phyloP scores from a whole-genome alignment of 2,329 filamentous ascomycete species.

The Ophiocordyceps camponoti-floridani region DNA sequence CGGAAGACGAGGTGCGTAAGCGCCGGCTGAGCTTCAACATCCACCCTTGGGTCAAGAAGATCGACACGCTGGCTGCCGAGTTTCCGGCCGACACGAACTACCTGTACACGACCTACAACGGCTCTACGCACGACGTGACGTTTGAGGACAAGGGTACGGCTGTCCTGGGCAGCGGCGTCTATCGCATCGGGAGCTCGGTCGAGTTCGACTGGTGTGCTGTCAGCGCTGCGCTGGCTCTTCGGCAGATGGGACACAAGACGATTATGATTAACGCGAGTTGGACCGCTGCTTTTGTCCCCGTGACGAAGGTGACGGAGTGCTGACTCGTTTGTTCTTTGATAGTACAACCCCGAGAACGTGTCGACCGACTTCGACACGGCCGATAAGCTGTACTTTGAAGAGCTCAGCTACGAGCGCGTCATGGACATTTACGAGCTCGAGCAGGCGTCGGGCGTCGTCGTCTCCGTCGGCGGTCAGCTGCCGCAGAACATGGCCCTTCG shows the following conservation, averaged over 20 bases:
- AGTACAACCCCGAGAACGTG: conserved; percentile 76
- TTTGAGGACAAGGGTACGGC: conserved; percentile 89
- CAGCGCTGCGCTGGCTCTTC: conserved; percentile 75
- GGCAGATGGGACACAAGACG: conserved; percentile 73
- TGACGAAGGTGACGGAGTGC: no score
- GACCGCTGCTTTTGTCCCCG: no score
- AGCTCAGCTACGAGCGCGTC: conserved; percentile 77
- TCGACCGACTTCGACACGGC: conserved; percentile 88
- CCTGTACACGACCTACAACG: conserved; percentile 91
- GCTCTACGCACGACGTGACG: conserved; percentile 60
- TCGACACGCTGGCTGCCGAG: conserved; percentile 94
- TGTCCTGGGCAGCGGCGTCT: conserved; percentile 90
- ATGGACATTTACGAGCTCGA: conserved; percentile 90
- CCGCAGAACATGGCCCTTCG: conserved; percentile 95
- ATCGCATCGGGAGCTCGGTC: conserved; percentile 91
- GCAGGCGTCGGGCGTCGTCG: conserved; percentile 64
- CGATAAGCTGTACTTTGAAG: conserved; percentile 90
- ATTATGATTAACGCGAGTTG: conserved; percentile 61
- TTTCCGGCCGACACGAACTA: conserved; percentile 94
- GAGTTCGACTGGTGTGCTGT: conserved; percentile 99
- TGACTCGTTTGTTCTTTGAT: no score
- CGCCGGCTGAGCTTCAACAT: conserved; percentile 75
- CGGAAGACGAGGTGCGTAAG: conserved; percentile 27
- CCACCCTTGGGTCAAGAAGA: conserved; percentile 85
- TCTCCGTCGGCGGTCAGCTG: conserved; percentile 93